Conservation (phyloP, 2,329 filamentous ascomycete genomes). For the Fusarium praegraminearum region DNA sequence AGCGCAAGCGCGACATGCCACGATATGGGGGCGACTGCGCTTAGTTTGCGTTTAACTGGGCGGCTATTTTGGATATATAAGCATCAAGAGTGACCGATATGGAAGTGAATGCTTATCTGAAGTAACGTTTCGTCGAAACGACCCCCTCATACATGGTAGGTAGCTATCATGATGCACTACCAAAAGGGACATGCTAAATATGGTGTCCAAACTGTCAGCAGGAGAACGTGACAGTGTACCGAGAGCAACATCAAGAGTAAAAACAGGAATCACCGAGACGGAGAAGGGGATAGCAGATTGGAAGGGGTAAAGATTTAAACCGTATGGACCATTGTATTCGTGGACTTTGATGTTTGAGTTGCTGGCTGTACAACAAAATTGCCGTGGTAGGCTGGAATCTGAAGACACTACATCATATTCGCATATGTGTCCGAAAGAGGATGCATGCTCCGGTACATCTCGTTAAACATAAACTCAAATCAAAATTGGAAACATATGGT, state of each 20-base stretch:
- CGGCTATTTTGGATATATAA: constrained; percentile 17
- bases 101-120: constrained; percentile 2
- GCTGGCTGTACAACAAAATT: not conserved
- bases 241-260: not conserved
- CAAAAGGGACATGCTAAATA: not conserved
- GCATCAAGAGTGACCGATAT: not conserved
- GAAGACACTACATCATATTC: constrained; percentile 12
- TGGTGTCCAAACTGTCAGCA: constrained; percentile 26
- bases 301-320: not conserved
- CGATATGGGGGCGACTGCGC: constrained; percentile 24
- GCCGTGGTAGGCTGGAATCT: constrained; percentile 7
- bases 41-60: constrained; percentile 24
- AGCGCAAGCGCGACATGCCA: constrained; percentile 15
- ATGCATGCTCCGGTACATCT: not conserved
- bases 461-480: not conserved
- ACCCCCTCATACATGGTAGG: not conserved
- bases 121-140: constrained; percentile 17
- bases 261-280: constrained; percentile 1
- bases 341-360: not conserved
- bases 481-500: not conserved
- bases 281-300: not conserved
- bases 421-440: constrained; percentile 20
- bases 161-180: not conserved
- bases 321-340: not conserved
- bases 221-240: not conserved